Base-by-base conservation (phyloP, 108 stramenopile species). In the Discostella stelligeroides region DNA sequence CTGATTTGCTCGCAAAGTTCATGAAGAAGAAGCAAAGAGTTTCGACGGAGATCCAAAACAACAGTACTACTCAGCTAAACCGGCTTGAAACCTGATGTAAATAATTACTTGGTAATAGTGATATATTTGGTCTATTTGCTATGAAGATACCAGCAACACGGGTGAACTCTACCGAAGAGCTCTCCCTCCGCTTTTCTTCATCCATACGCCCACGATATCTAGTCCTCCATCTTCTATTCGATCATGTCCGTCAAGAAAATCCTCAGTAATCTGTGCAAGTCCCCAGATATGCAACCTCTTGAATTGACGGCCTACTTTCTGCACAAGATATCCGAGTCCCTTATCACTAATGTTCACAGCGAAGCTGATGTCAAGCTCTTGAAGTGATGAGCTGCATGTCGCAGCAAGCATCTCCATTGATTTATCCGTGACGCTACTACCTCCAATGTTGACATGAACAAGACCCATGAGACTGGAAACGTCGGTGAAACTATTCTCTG, bases 201-300 rank as follows among this genome's bases (percentile, higher is more conserved):
- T 94, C 92, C 92, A 94, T 0, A 86, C 84, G 5, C 92, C 92
- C 30, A 85, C 68, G 45, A 94, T 84, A 49, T 88, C 83, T 21
- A 94, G 63, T 0, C 71, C 83, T 20, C 77, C 75, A 30, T 94
- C 85, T 30, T 82, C 84, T 5, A 84, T 68, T 14, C 92, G 78
- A 53, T 71, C 66, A 70, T 94, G 92, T 11, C 92, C 92, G 66
- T 94, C 90, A 20, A 89, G 81, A 43, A 94, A 94, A 13, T 86
- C 85, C 13, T 89, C 90, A 9, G 83, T 82, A 11, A 94, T 57
- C 65, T 94, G 92, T 6, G 92, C 92, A 39, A 82, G 75, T 24
- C 92, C 92, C 92, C 92, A 94, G 4, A 89, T 76, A 18, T 87
- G 77, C 9, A 94, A 46, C 51, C 82, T 85, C 27, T 68, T 51